Conservation (phyloP, 306 rosid species). For the Bauhinia variegata region DNA sequence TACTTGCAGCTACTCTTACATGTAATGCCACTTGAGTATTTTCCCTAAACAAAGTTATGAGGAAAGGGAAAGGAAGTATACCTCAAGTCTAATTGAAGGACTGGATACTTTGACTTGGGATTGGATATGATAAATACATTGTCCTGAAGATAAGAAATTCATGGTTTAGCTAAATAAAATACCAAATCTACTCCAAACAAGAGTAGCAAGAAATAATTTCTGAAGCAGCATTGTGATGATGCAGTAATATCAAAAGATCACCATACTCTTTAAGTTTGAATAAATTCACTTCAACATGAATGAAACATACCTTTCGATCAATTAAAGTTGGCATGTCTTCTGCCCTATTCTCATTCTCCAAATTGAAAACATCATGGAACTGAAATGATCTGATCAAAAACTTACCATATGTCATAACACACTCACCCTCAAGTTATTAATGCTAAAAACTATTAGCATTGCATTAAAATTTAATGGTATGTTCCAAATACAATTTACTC, state of each 20-base stretch:
- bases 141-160: slow-evolving; percentile 61
- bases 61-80: slow-evolving; percentile 38
- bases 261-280: slow-evolving; percentile 21
- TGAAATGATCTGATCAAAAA: slow-evolving; percentile 77
- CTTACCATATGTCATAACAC: slow-evolving; percentile 35
- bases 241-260: slow-evolving; percentile 11
- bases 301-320: slow-evolving; percentile 71
- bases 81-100: slow-evolving; percentile 90
- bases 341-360: slow-evolving; percentile 85
- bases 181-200: slow-evolving; percentile 14
- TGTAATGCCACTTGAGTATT: slow-evolving; percentile 8
- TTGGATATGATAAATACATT: slow-evolving; percentile 91
- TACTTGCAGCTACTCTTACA: slow-evolving; percentile 33
- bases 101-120: slow-evolving; percentile 87
- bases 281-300: slow-evolving; percentile 32
- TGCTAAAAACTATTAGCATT: slow-evolving; percentile 24
- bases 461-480: slow-evolving; percentile 27
- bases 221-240: slow-evolving; percentile 20
- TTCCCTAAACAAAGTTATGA: not conserved
- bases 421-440: not conserved
- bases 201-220: slow-evolving; percentile 10
- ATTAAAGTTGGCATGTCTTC: slow-evolving; percentile 94
- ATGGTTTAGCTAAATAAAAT: slow-evolving; percentile 19
- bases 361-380: slow-evolving; percentile 84
- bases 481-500: slow-evolving; percentile 32